Conservation (phyloP, 345 rosid species). For the Linum trigynum region DNA sequence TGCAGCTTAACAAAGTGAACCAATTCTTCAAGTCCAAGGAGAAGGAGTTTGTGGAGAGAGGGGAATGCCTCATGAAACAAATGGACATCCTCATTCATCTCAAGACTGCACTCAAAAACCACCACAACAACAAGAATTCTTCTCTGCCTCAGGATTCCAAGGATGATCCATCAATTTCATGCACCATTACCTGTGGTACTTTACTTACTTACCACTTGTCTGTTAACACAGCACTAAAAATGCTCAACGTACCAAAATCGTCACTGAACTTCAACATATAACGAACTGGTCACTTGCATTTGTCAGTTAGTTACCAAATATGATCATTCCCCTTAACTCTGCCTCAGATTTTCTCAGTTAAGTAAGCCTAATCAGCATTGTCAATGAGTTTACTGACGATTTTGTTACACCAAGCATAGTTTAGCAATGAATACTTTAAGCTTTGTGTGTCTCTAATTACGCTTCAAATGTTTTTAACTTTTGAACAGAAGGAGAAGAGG, state of each 20-base stretch:
- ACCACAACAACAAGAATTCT: constrained; percentile 32
- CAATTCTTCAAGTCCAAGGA: constrained; percentile 78
- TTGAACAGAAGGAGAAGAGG: constrained; percentile 60
- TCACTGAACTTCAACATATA: too few species aligned
- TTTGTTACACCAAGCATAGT: too few species aligned
- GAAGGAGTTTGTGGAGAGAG: constrained; percentile 86
- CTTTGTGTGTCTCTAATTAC: neutral
- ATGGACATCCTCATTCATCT: constrained; percentile 74
- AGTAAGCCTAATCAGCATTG: too few species aligned
- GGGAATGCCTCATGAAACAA: constrained; percentile 74
- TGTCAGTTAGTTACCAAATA: too few species aligned
- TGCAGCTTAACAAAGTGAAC: constrained; percentile 86
- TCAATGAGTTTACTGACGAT: too few species aligned
- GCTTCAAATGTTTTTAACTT: neutral
- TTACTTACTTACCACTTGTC: neutral
- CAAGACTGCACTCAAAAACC: constrained; percentile 46
- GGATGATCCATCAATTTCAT: constrained; percentile 70
- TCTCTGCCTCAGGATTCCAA: constrained; percentile 36
- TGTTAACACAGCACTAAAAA: constrained; percentile 30
- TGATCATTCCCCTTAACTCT: too few species aligned
- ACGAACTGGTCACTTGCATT: too few species aligned
- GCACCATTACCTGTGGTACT: constrained; percentile 73
- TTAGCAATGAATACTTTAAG: too few species aligned
- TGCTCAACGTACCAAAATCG: constrained; percentile 15
- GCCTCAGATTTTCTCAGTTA: too few species aligned